A percentile compares a stretch with the other conserved stretches of the same genome.
These are phyloP conservation scores for Suillus plorans DNA, from an alignment of 768 basidiomycete species.

Conservation along the genomic window DNA sequence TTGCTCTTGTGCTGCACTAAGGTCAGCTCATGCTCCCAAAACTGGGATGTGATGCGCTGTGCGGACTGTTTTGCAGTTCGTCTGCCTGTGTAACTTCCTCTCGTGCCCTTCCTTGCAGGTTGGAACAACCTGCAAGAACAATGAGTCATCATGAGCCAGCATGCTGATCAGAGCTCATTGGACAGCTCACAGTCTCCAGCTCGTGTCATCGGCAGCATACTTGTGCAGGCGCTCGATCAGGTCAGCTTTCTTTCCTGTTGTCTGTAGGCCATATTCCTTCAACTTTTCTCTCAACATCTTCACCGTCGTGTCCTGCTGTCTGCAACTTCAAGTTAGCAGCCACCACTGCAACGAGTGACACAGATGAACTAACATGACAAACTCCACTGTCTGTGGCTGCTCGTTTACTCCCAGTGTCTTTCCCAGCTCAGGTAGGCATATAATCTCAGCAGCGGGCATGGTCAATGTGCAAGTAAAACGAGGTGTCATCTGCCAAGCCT, in stretches of 20 bases:
- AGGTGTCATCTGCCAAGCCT: background rate
- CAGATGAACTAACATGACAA: background rate
- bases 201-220: background rate
- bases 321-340: background rate
- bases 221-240: background rate
- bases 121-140: too few species aligned
- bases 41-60: too few species aligned
- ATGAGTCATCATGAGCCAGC: too few species aligned
- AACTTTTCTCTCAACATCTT: background rate
- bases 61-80: too few species aligned
- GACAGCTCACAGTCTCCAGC: background rate
- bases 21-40: background rate
- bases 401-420: background rate
- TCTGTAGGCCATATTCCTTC: background rate
- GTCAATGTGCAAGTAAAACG: background rate
- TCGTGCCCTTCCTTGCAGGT: too few species aligned
- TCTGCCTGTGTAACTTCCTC: too few species aligned
- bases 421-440: background rate
- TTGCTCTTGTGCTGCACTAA: background rate
- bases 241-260: background rate
- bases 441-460: conserved; percentile 1
- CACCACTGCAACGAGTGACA: background rate
- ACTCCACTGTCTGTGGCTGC: background rate
- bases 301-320: background rate
- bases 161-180: too few species aligned